phyloP scores from a whole-genome alignment of 305 asterid species.

The Fraxinus ornus region DNA sequence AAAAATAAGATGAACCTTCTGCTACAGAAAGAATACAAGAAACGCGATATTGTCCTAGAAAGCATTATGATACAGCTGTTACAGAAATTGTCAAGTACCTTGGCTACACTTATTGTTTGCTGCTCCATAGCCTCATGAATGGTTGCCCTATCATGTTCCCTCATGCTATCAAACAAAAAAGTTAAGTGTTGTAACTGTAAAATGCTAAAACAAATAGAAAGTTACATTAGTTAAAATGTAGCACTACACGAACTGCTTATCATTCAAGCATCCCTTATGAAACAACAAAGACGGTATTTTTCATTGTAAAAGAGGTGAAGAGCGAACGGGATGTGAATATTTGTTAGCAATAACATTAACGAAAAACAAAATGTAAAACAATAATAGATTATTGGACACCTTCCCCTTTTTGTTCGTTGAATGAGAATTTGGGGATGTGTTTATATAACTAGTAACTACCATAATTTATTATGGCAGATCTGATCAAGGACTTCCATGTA shows the following conservation, averaged over 20 bases:
- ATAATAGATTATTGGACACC: background rate
- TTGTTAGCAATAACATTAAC: background rate
- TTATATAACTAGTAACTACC: background rate
- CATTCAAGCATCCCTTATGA: constrained; percentile 8
- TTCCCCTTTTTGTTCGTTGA: constrained; percentile 7
- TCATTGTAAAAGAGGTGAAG: background rate
- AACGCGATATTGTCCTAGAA: constrained; percentile 17
- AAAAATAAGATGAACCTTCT: background rate
- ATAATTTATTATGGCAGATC: background rate
- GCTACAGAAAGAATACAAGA: constrained; percentile 7
- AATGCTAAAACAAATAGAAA: constrained; percentile 3
- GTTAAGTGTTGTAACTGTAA: constrained; percentile 5
- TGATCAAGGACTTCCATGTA: constrained; percentile 8
- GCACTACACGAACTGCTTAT: background rate
- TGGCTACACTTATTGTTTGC: constrained; percentile 99
- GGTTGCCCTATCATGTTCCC: constrained; percentile 92
- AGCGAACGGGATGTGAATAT: background rate
- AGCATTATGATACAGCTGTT: constrained; percentile 1
- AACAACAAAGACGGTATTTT: background rate
- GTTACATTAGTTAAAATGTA: constrained; percentile 15
- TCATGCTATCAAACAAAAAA: constrained; percentile 64
- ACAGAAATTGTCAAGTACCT: constrained; percentile 47
- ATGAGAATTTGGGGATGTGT: background rate
- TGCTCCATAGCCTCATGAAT: constrained; percentile 99
- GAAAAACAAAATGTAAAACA: background rate